Evolutionary conservation across 306 rosid species (phyloP), one percentile per base, ranked within the genome.

Genomic region (Chamaecrista fasciculata): DNA sequence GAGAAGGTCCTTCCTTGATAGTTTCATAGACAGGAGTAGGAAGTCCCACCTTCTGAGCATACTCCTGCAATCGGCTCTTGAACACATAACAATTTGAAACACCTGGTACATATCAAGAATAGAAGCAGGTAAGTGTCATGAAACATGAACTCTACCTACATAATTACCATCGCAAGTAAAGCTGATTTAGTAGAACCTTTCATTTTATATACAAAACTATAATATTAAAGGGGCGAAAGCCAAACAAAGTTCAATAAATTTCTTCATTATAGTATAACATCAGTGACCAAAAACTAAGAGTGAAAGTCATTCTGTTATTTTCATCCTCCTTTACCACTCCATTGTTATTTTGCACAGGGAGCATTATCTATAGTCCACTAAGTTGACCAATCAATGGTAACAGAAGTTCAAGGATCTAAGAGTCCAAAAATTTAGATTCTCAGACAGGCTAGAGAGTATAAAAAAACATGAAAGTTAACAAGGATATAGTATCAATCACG

Each of bases 11-110:
- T 67, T 90, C 99, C 81, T 94, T 94, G 66, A 75, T 73, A 48
- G 97, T 94, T 66, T 94, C 97, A 29, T 94, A 94, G 12, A 91
- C 95, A 47, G 99, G 99, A n/a, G 95, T 87, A 2, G 86, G 44
- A 47, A 88, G 79, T 33, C 92, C 96, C 2, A 82, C 76, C 46
- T 90, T 93, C 71, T 93, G 98, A 10, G 98, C 94, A 76, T 93
- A 93, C 84, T 93, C 96, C 73, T 93, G 98, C 73, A 93, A 62
- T 42, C 91, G 86, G 67, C 97, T 93, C 85, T 90, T 93, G 87
- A 90, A 90, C 53, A 86, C 87, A 78, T 90, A 90, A 78, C 98
- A 93, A 70, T 90, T 90, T 70, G 98, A 88, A 73, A 93, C 96
- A 64, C 90, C 97, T 93, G 60, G 52, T 37, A 48, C 23, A 2